Conservation (phyloP, 2,329 filamentous ascomycete species). For the Escovopsis sp. region DNA sequence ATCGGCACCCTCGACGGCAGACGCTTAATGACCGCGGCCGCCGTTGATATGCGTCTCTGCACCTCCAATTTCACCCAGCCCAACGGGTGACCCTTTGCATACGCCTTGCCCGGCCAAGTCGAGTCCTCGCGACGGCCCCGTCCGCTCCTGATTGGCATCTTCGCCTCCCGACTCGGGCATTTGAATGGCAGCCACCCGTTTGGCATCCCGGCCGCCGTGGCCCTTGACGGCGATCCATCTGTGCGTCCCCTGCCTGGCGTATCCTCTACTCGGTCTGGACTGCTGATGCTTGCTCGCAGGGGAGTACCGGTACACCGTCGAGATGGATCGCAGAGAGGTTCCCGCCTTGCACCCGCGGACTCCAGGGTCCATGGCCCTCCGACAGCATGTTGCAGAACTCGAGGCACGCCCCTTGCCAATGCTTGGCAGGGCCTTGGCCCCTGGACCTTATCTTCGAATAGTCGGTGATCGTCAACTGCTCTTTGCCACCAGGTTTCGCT, state of each 20-base stretch:
- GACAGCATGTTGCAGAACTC: constrained; percentile 1
- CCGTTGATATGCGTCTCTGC: too few relatives aligned
- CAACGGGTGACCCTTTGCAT: too few relatives aligned
- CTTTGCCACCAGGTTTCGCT: background rate
- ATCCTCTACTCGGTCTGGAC: too few relatives aligned
- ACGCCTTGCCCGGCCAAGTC: background rate
- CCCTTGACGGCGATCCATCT: background rate
- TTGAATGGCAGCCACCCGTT: background rate
- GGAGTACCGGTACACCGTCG: background rate
- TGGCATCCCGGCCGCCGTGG: background rate
- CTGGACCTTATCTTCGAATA: background rate
- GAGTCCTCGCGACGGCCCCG: background rate
- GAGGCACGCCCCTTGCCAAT: background rate
- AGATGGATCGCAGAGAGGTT: background rate
- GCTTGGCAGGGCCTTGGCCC: background rate
- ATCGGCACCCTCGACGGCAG: too few relatives aligned
- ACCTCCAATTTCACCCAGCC: too few relatives aligned
- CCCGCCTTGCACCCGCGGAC: background rate
- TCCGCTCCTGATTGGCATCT: background rate
- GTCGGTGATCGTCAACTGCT: background rate
- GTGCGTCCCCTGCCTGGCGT: background rate
- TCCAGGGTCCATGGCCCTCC: background rate
- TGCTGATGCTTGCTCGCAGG: too few relatives aligned
- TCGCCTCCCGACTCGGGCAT: background rate
- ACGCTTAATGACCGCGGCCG: too few relatives aligned